A percentile compares a stretch with the other conserved stretches of the same genome.
phyloP scores from a whole-genome alignment of 2,329 filamentous ascomycete species.

The Alternaria angustiovoidea region DNA sequence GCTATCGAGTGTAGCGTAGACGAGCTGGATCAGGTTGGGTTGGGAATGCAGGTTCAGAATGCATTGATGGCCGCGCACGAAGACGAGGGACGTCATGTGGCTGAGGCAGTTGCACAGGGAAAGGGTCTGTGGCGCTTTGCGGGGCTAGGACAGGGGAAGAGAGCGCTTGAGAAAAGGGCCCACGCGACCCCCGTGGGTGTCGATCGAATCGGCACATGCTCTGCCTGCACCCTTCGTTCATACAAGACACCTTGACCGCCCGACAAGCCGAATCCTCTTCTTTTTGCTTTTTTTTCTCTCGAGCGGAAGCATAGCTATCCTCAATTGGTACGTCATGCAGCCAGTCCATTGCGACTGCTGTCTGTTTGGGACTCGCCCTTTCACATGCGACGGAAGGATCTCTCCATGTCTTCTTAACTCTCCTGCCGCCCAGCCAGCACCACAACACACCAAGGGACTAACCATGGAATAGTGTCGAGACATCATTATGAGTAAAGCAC shows the following conservation, averaged over 20 bases:
- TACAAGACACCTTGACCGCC: constrained; percentile 1
- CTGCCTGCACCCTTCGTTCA: constrained; percentile 1
- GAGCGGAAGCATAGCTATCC: not conserved
- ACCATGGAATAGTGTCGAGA: constrained; percentile 12
- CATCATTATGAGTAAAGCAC: constrained; percentile 36
- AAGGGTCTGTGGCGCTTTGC: constrained; percentile 23
- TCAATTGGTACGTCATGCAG: constrained; percentile 4
- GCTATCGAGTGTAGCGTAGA: not conserved
- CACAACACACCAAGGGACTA: constrained; percentile 7
- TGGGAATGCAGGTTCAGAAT: not conserved
- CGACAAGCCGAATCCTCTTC: not conserved
- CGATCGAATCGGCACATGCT: constrained; percentile 6
- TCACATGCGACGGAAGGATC: constrained; percentile 18
- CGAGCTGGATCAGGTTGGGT: not conserved
- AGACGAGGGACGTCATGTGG: constrained; percentile 19
- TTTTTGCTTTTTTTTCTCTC: not conserved
- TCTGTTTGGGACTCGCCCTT: constrained; percentile 1
- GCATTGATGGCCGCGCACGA: not conserved
- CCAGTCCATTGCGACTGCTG: not conserved
- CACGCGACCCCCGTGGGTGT: constrained; percentile 23
- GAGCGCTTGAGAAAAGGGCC: constrained; percentile 13
- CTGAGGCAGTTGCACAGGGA: constrained; percentile 14
- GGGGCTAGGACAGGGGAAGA: constrained; percentile 23
- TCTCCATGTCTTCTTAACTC: constrained; percentile 4
- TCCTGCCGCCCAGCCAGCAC: not conserved